phyloP scores from a whole-genome alignment of 352 stramenopile genomes.

The Paralagenidium karlingii region DNA sequence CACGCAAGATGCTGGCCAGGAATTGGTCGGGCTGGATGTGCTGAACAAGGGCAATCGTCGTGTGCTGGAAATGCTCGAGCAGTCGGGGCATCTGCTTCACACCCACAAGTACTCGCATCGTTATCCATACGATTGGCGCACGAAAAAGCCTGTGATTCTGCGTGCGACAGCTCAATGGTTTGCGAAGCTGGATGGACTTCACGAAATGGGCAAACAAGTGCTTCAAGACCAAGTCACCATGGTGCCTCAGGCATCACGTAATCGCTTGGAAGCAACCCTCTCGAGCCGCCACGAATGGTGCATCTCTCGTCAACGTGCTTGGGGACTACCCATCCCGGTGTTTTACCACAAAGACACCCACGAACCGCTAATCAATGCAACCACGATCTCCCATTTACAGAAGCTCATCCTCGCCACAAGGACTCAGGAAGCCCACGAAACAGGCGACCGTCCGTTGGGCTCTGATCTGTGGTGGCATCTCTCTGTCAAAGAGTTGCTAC shows the following conservation, averaged over 20 bases:
- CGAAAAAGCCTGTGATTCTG: conserved; percentile 97
- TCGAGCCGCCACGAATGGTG: conserved; percentile 94
- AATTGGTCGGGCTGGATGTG: conserved; percentile 86
- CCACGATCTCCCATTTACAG: conserved; percentile 85
- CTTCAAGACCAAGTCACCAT: conserved; percentile 78
- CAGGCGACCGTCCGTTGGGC: conserved; percentile 64
- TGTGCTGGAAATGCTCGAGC: conserved; percentile 82
- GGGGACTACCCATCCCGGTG: conserved; percentile 97
- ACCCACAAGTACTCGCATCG: conserved; percentile 85
- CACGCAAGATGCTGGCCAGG: conserved; percentile 85
- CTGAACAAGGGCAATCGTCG: conserved; percentile 84
- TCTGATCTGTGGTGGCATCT: conserved; percentile 96
- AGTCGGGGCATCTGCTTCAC: conserved; percentile 73
- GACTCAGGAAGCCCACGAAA: conserved; percentile 11
- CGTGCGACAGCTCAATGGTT: conserved; percentile 98
- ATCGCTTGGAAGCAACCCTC: conserved; percentile 78
- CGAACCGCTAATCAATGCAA: conserved; percentile 86
- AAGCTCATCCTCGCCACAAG: conserved; percentile 20
- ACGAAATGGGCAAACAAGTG: conserved; percentile 53
- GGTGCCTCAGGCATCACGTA: conserved; percentile 80
- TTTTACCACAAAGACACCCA: conserved; percentile 90
- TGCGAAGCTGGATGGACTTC: conserved; percentile 89
- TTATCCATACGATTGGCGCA: conserved; percentile 99
- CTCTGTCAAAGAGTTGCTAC: conserved; percentile 53
- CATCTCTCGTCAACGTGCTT: conserved; percentile 96